Conservation (phyloP, 2,329 filamentous ascomycete species). For the Teratosphaeriaceae sp. region DNA sequence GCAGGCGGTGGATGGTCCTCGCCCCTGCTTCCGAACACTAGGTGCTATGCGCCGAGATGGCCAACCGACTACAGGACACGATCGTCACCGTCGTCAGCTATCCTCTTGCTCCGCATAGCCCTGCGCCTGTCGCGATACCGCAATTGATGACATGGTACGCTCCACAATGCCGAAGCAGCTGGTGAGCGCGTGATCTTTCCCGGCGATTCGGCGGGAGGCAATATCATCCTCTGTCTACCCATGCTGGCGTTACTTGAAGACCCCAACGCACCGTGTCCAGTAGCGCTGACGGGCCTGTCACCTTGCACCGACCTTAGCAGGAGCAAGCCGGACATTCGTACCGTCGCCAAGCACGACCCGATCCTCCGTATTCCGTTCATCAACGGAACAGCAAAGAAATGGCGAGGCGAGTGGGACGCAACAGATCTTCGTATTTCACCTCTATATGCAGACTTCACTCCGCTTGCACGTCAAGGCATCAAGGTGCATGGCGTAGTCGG, state of each 20-base stretch:
- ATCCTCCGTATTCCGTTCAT: slow-evolving; percentile 39
- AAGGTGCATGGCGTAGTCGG: slow-evolving; percentile 48
- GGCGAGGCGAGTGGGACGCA: slow-evolving; percentile 36
- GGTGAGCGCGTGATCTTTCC: slow-evolving; percentile 43
- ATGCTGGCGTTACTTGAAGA: slow-evolving; percentile 33
- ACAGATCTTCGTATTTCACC: slow-evolving; percentile 45
- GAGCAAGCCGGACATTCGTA: slow-evolving; percentile 38
- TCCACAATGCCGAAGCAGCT: slow-evolving; percentile 33
- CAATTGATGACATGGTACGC: slow-evolving; percentile 41
- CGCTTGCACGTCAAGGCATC: slow-evolving; percentile 35
- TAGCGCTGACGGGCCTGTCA: slow-evolving; percentile 39
- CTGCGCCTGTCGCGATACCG: slow-evolving; percentile 44
- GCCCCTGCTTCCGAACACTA: slow-evolving; percentile 48
- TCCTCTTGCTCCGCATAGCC: slow-evolving; percentile 49
- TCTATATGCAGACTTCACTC: slow-evolving; percentile 37
- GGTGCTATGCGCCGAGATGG: slow-evolving; percentile 43
- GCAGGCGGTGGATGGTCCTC: slow-evolving; percentile 51
- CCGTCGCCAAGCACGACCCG: slow-evolving; percentile 38
- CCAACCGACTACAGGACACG: slow-evolving; percentile 31
- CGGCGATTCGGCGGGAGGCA: slow-evolving; percentile 52
- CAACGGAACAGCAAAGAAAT: slow-evolving; percentile 36
- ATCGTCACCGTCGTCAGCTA: slow-evolving; percentile 45
- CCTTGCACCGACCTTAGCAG: slow-evolving; percentile 46
- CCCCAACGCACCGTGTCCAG: slow-evolving; percentile 22
- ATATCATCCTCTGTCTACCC: slow-evolving; percentile 41